A percentile compares a stretch with the other conserved stretches of the same genome.
Conservation (phyloP, 2,329 filamentous ascomycete species). For the Epichloe amarillans region DNA sequence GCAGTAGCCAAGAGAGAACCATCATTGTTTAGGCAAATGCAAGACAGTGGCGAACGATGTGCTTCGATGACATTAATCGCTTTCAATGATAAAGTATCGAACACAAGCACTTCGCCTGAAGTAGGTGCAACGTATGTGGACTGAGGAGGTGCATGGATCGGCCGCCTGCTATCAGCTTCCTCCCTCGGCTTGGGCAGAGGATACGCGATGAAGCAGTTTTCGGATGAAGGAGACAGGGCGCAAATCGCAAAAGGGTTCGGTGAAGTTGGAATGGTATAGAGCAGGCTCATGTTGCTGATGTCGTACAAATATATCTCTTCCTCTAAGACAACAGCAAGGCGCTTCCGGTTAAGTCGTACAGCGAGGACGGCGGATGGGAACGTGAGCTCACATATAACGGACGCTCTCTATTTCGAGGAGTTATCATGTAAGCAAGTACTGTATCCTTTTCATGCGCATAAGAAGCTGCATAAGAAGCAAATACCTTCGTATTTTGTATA, state of each 20-base stretch:
- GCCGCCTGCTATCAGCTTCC: slow-evolving; percentile 42
- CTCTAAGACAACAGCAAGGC: slow-evolving; percentile 84
- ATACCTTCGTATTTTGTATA: slow-evolving; percentile 93
- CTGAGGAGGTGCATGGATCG: slow-evolving; percentile 72
- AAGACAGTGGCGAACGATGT: slow-evolving; percentile 81
- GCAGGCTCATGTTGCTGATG: slow-evolving; percentile 93
- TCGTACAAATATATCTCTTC: slow-evolving; percentile 98
- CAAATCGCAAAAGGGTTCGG: slow-evolving; percentile 87
- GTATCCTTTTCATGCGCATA: background rate
- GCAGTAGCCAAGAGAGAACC: slow-evolving; percentile 86
- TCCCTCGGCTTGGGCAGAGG: slow-evolving; percentile 66
- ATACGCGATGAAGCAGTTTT: slow-evolving; percentile 92
- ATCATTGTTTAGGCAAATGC: slow-evolving; percentile 82
- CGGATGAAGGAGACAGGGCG: slow-evolving; percentile 83
- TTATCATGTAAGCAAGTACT: slow-evolving; percentile 1
- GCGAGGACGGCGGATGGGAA: slow-evolving; percentile 95
- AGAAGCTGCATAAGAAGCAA: background rate
- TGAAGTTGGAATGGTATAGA: slow-evolving; percentile 86
- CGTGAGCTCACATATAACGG: slow-evolving; percentile 95
- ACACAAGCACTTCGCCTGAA: slow-evolving; percentile 84
- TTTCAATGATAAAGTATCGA: slow-evolving; percentile 78
- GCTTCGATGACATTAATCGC: slow-evolving; percentile 93
- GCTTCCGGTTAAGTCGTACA: slow-evolving; percentile 86
- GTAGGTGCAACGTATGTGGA: slow-evolving; percentile 71
- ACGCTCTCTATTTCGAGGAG: slow-evolving; percentile 34